A percentile compares a stretch with the other conserved stretches of the same genome.
Evolutionary conservation across 352 stramenopile genomes (phyloP).

Genomic region (Phytophthora agathidicida): DNA sequence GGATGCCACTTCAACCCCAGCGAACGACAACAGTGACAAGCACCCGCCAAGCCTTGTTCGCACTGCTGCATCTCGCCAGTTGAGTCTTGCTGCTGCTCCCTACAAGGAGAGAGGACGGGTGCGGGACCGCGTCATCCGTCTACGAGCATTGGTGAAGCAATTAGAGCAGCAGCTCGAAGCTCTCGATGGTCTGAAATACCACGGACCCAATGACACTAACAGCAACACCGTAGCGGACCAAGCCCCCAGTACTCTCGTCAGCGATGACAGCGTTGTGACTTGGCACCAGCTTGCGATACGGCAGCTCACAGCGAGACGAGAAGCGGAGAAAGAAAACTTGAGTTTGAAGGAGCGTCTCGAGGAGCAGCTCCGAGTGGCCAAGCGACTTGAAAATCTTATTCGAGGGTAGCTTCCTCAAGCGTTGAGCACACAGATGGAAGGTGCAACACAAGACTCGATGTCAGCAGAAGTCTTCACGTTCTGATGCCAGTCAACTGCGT

Average conservation of each 20-base stretch:
- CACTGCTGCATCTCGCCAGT: not conserved
- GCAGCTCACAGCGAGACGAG: conserved; percentile 13
- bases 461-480: too few relatives aligned
- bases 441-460: too few relatives aligned
- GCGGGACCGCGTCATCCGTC: conserved; percentile 33
- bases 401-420: not conserved
- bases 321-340: conserved; percentile 37
- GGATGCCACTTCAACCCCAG: too few relatives aligned
- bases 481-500: too few relatives aligned
- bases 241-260: not conserved
- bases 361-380: conserved; percentile 38
- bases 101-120: conserved; percentile 21
- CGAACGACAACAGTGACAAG: not conserved
- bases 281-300: conserved; percentile 13
- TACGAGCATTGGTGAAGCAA: conserved; percentile 20
- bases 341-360: conserved; percentile 31
- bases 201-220: too few relatives aligned
- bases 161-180: conserved; percentile 22
- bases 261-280: not conserved
- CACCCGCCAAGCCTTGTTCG: not conserved
- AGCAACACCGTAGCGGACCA: too few relatives aligned
- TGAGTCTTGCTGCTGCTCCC: not conserved
- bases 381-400: conserved; percentile 32
- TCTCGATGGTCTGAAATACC: not conserved
- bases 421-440: too few relatives aligned